These are phyloP conservation scores for Boletus rubescentipes DNA, from an alignment of 768 basidiomycete genomes.

Conservation along the genomic window DNA sequence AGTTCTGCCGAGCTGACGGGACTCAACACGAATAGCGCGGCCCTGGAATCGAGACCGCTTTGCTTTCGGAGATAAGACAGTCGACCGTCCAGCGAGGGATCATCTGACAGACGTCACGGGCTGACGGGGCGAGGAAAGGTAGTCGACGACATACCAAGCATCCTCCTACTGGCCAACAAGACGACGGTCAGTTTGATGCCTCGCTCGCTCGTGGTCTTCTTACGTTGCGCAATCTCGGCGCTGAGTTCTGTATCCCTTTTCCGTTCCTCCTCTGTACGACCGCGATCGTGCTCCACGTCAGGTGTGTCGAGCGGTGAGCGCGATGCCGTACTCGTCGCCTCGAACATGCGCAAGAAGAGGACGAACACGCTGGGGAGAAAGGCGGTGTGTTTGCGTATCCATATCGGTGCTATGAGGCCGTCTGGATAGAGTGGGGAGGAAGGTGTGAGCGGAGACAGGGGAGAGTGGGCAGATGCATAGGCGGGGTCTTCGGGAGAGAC, in stretches of 20 bases:
- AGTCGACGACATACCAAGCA: conserved; percentile 68
- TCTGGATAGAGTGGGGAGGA: conserved; percentile 92
- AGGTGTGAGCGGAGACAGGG: conserved; percentile 88
- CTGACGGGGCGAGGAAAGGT: neutral
- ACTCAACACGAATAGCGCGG: conserved; percentile 91
- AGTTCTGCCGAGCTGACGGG: conserved; percentile 85
- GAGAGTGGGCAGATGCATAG: conserved; percentile 70
- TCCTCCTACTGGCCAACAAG: conserved; percentile 80
- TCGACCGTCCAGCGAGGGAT: conserved; percentile 77
- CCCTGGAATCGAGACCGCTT: conserved; percentile 86
- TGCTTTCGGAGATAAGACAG: conserved; percentile 86
- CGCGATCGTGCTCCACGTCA: conserved; percentile 53
- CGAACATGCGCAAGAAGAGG: conserved; percentile 82
- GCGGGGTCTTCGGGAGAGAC: conserved; percentile 55
- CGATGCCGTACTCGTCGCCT: conserved; percentile 48
- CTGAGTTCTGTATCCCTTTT: conserved; percentile 74
- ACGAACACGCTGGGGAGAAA: conserved; percentile 93
- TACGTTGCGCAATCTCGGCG: conserved; percentile 73
- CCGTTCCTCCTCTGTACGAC: conserved; percentile 67
- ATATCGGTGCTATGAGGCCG: conserved; percentile 95
- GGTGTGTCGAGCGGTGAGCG: conserved; percentile 55
- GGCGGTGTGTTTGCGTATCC: conserved; percentile 94
- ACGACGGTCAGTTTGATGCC: conserved; percentile 95
- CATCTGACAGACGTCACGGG: conserved; percentile 50
- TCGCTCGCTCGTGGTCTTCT: conserved; percentile 77